These are phyloP conservation scores for Lachnum nothofagi DNA, from an alignment of 2,329 filamentous ascomycete species.

Conservation along the genomic window DNA sequence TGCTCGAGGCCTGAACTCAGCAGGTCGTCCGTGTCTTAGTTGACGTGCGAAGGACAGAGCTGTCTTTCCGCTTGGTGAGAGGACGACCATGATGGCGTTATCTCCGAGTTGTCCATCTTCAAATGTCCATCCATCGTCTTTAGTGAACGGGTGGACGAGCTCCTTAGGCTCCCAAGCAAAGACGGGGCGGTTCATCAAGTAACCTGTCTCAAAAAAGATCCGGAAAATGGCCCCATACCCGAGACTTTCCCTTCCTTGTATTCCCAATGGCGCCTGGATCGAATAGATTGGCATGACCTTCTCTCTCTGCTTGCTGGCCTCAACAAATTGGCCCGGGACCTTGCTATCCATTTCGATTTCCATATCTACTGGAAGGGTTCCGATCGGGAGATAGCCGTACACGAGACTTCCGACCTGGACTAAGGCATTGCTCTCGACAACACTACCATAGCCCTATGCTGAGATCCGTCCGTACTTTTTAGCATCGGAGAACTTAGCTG, in stretches of 20 bases:
- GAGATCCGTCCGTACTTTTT: conserved; percentile 27
- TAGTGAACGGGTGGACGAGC: conserved; percentile 12
- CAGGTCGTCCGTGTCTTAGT: conserved; percentile 21
- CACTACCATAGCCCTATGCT: conserved; percentile 24
- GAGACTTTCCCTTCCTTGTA: conserved; percentile 12
- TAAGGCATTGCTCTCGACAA: conserved; percentile 22
- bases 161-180: conserved; percentile 21
- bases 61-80: conserved; percentile 25
- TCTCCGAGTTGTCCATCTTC: conserved; percentile 18
- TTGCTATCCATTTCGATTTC: conserved; percentile 12
- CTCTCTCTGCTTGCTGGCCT: conserved; percentile 19
- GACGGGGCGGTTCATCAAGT: conserved; percentile 24
- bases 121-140: conserved; percentile 17
- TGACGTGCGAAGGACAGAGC: conserved; percentile 23
- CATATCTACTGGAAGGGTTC: conserved; percentile 25
- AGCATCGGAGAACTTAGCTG: conserved; percentile 18
- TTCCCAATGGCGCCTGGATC: not conserved
- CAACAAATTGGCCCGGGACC: conserved; percentile 16
- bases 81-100: conserved; percentile 22
- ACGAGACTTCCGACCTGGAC: conserved; percentile 17
- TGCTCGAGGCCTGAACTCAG: conserved; percentile 10
- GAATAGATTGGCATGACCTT: conserved; percentile 25
- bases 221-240: conserved; percentile 21
- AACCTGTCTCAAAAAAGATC: conserved; percentile 22
- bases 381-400: conserved; percentile 27